Percentiles rank a stretch among this genome's conserved stretches.
Evolutionary conservation across 306 rosid genomes (phyloP).

Genomic region (Castanea sativa): DNA sequence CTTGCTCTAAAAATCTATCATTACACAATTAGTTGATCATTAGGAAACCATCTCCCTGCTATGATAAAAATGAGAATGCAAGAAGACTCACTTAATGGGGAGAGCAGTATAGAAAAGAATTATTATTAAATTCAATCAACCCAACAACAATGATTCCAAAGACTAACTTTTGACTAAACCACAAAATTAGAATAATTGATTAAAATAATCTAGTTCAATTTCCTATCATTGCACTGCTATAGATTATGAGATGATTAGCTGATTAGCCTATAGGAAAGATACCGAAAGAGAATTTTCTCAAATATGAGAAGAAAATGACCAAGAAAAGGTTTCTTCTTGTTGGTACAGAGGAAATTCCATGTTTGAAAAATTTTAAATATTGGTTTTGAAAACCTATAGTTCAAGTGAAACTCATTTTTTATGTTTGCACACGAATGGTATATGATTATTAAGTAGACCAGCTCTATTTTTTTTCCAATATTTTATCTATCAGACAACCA

Average conservation of each 20-base stretch:
- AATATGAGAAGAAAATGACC: conserved; percentile 15
- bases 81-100: conserved; percentile 52
- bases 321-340: conserved; percentile 27
- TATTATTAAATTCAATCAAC: conserved; percentile 44
- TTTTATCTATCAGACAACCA: conserved; percentile 52
- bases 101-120: conserved; percentile 55
- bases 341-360: conserved; percentile 41
- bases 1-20: background rate
- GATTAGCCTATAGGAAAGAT: conserved; percentile 24
- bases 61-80: conserved; percentile 26
- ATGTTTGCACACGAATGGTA: conserved; percentile 34
- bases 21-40: conserved; percentile 13
- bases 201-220: conserved; percentile 37
- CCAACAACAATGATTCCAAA: conserved; percentile 63
- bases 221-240: conserved; percentile 57
- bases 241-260: conserved; percentile 29
- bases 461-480: conserved; percentile 18
- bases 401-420: background rate
- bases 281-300: conserved; percentile 13
- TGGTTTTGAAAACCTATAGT: conserved; percentile 7
- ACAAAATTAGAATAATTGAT: conserved; percentile 28
- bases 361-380: conserved; percentile 4
- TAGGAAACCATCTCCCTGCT: conserved; percentile 22
- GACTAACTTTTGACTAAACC: conserved; percentile 63
- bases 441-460: conserved; percentile 35